Evolutionary conservation across 2,329 filamentous ascomycete species (phyloP).

Genomic region (Aspergillus pseudotamarii): DNA sequence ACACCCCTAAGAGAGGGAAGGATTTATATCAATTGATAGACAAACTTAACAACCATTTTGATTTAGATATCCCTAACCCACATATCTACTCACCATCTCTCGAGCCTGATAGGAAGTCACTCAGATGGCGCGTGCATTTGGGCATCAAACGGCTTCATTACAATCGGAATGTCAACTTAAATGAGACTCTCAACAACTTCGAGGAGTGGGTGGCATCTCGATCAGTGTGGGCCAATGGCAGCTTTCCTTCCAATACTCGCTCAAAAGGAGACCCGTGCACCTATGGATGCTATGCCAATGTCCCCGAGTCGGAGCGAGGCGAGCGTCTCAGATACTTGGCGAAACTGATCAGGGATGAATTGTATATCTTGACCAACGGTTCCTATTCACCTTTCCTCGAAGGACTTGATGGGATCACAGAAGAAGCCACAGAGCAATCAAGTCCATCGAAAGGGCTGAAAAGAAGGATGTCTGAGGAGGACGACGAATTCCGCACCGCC

Average conservation of each 20-base stretch:
- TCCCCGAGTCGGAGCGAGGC: slow-evolving; percentile 26
- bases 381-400: slow-evolving; percentile 12
- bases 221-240: slow-evolving; percentile 4
- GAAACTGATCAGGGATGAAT: slow-evolving; percentile 34
- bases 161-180: slow-evolving; percentile 24
- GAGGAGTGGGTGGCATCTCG: slow-evolving; percentile 32
- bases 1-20: slow-evolving; percentile 29
- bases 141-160: slow-evolving; percentile 36
- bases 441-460: slow-evolving; percentile 6
- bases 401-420: background rate
- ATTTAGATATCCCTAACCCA: slow-evolving; percentile 36
- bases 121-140: slow-evolving; percentile 29
- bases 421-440: background rate
- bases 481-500: slow-evolving; percentile 34
- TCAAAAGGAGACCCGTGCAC: slow-evolving; percentile 15
- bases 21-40: slow-evolving; percentile 32
- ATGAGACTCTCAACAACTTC: slow-evolving; percentile 32
- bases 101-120: slow-evolving; percentile 15
- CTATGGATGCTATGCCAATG: background rate
- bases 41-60: slow-evolving; percentile 37
- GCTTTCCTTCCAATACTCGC: slow-evolving; percentile 19
- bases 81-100: slow-evolving; percentile 21
- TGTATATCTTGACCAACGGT: slow-evolving; percentile 32
- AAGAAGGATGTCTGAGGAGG: slow-evolving; percentile 24
- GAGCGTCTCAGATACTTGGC: slow-evolving; percentile 32